Evolutionary conservation across 345 rosid species (phyloP).

Genomic region (Ceriops zippeliana): DNA sequence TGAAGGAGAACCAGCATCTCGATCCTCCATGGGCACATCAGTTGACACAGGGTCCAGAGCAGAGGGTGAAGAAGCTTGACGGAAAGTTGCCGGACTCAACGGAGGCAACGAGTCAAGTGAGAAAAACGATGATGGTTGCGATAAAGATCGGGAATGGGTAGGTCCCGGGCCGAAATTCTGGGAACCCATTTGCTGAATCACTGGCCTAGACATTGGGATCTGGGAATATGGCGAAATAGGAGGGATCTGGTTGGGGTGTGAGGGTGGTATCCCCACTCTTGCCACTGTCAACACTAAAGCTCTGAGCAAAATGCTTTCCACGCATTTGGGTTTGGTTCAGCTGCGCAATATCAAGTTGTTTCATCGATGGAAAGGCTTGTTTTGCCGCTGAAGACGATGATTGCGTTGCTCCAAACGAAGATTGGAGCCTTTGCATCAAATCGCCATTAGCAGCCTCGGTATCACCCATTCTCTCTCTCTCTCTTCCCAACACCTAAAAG

Average conservation of each 20-base stretch:
- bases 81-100: slow-evolving; percentile 62
- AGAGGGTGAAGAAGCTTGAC: slow-evolving; percentile 39
- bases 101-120: slow-evolving; percentile 83
- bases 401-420: slow-evolving; percentile 49
- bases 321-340: slow-evolving; percentile 50
- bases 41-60: slow-evolving; percentile 42
- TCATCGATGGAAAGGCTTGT: slow-evolving; percentile 39
- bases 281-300: slow-evolving; percentile 33
- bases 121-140: slow-evolving; percentile 77
- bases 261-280: slow-evolving; percentile 84
- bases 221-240: slow-evolving; percentile 85
- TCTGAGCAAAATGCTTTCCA: slow-evolving; percentile 41
- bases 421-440: slow-evolving; percentile 65
- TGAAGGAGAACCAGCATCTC: slow-evolving; percentile 48
- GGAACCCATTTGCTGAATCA: slow-evolving; percentile 49
- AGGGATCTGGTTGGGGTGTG: slow-evolving; percentile 77
- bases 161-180: slow-evolving; percentile 46
- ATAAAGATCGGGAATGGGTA: slow-evolving; percentile 74
- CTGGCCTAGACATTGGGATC: slow-evolving; percentile 62
- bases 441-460: slow-evolving; percentile 55
- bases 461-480: slow-evolving; percentile 50
- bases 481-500: no score
- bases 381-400: slow-evolving; percentile 44
- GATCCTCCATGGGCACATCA: slow-evolving; percentile 69
- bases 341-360: slow-evolving; percentile 53